Evolutionary conservation across 2,329 filamentous ascomycete genomes (phyloP), one percentile per base, ranked within the genome.

Genomic region (Xylariaceae sp.): DNA sequence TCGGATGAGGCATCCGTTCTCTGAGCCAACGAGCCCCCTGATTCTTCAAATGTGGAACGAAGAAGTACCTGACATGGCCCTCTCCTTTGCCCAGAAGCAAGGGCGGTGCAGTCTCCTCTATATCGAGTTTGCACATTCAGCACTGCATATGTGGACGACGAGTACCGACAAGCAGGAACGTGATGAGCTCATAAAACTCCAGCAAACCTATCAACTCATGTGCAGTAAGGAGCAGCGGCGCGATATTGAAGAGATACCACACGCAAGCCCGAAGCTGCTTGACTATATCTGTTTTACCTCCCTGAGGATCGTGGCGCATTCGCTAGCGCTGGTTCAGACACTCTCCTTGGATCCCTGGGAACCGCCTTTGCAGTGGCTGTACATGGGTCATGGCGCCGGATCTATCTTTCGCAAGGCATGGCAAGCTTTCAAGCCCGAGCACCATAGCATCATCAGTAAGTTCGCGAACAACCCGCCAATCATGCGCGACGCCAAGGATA

Each of bases 291-390:
- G 72, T 62, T 72, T 74, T 56, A 70, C 72, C 18, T 69, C 70
- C 44, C 65, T 75, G 34, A 67, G 68, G 45, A 74, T 75, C 61
- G 60, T 75, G 42, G 67, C 69, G n/a, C 73, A 75, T 64, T 71
- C 70, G 39, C 67, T 75, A 54, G 73, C 73, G 6, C 64, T 75
- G 6, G 73, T 76, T 13, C 74, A 76, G 68, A 75, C 73, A 9
- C 60, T 74, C 48, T 66, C 70, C 15, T 55, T 68, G 30, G 67
- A 71, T 51, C 73, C 72, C 2, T 75, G 74, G 74, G 69, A 74
- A 61, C 73, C 74, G 37, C 74, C 73, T 13, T 52, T 71, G n/a
- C 72, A 75, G 58, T 76, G 71, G 71, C 59, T 74, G 48, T 67
- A 70, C 42, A 71, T 74, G 68, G 73, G 73, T 3, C 70, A 68